phyloP scores from a whole-genome alignment of 208 protist genomes.

The Crithidia bombi region DNA sequence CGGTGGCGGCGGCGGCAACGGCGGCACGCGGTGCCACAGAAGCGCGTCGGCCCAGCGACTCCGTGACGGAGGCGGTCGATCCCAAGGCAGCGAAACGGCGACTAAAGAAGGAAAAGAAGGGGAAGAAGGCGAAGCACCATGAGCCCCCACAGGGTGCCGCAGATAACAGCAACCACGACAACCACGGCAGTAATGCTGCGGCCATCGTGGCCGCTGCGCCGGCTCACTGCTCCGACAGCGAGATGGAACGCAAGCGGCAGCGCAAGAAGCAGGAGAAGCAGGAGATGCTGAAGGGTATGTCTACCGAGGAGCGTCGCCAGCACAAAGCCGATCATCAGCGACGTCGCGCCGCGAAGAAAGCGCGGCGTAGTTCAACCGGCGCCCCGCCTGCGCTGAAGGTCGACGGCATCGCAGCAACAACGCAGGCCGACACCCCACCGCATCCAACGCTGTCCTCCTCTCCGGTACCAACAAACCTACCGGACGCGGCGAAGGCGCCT shows the following conservation, averaged over 20 bases:
- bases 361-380: conserved; percentile 15
- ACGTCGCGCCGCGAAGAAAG: conserved; percentile 31
- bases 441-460: no score
- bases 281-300: conserved; percentile 29
- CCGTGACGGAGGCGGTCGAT: conserved; percentile 21
- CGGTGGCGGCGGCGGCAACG: conserved; percentile 5
- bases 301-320: conserved; percentile 28
- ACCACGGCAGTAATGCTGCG: neutral
- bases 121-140: conserved; percentile 8
- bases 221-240: conserved; percentile 25
- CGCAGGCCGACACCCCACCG: neutral
- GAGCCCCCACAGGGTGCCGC: neutral
- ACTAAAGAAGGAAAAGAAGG: conserved; percentile 30
- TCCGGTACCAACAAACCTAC: no score
- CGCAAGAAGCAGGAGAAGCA: conserved; percentile 34
- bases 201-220: conserved; percentile 1
- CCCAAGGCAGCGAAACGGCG: conserved; percentile 38
- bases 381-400: conserved; percentile 2
- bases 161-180: neutral
- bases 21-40: conserved; percentile 18
- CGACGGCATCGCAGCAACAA: neutral
- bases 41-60: conserved; percentile 22
- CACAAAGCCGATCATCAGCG: conserved; percentile 31
- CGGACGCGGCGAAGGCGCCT: no score
- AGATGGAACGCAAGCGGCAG: conserved; percentile 28